phyloP scores from a whole-genome alignment of 2,329 filamentous ascomycete species.

The Teratosphaeria nubilosa region DNA sequence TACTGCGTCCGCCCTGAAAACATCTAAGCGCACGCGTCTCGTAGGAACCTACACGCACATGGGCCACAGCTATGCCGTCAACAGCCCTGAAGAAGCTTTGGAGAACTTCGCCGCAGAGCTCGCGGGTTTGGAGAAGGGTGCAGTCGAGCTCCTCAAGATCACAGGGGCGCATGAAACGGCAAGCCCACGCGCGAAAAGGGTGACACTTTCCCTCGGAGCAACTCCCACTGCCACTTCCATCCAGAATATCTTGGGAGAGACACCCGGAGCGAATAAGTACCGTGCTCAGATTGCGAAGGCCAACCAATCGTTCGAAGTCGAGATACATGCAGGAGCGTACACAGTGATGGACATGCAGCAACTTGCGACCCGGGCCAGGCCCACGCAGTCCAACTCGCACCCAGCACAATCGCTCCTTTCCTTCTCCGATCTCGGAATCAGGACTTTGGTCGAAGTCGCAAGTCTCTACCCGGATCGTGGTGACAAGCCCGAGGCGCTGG shows the following conservation, averaged over 20 bases:
- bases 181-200: slow-evolving; percentile 15
- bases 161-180: slow-evolving; percentile 8
- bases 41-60: slow-evolving; percentile 64
- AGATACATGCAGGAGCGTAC: slow-evolving; percentile 70
- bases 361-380: slow-evolving; percentile 57
- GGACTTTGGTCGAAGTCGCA: slow-evolving; percentile 61
- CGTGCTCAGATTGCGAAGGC: slow-evolving; percentile 26
- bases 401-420: slow-evolving; percentile 26
- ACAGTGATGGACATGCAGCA: slow-evolving; percentile 70
- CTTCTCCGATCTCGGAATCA: slow-evolving; percentile 52
- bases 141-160: slow-evolving; percentile 23
- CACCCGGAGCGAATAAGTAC: slow-evolving; percentile 28
- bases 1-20: slow-evolving; percentile 41
- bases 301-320: slow-evolving; percentile 37
- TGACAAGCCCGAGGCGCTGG: slow-evolving; percentile 52
- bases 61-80: slow-evolving; percentile 57
- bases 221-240: slow-evolving; percentile 63
- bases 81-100: slow-evolving; percentile 49
- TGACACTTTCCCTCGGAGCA: slow-evolving; percentile 61
- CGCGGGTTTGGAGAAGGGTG: slow-evolving; percentile 40
- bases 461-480: slow-evolving; percentile 53
- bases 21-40: slow-evolving; percentile 36
- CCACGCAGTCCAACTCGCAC: slow-evolving; percentile 22
- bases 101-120: slow-evolving; percentile 52
- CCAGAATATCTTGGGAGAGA: slow-evolving; percentile 45